Evolutionary conservation across 176 grass and related monocot species (phyloP).

Genomic region (Oropetium thomaeum): DNA sequence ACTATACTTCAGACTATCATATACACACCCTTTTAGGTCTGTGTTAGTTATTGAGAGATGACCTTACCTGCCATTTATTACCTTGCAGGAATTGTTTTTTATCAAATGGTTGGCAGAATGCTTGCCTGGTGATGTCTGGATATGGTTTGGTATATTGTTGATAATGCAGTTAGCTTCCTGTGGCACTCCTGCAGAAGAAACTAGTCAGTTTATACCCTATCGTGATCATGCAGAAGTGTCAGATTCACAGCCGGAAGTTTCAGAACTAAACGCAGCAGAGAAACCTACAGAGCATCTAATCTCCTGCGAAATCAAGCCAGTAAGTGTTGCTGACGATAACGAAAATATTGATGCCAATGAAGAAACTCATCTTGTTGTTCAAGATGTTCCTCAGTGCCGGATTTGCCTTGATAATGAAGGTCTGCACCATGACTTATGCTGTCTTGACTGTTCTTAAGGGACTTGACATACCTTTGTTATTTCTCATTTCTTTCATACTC

Average conservation of each 20-base stretch:
- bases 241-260: constrained; percentile 35
- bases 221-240: constrained; percentile 27
- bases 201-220: constrained; percentile 7
- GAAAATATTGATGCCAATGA: constrained; percentile 41
- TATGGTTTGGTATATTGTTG: constrained; percentile 57
- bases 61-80: background rate
- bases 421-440: constrained; percentile 26
- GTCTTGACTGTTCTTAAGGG: background rate
- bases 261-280: constrained; percentile 16
- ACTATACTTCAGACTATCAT: background rate
- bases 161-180: constrained; percentile 68
- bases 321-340: constrained; percentile 21
- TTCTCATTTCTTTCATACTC: background rate
- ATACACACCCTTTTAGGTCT: background rate
- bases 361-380: constrained; percentile 57
- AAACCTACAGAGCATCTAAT: constrained; percentile 27
- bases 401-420: constrained; percentile 98
- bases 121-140: constrained; percentile 33
- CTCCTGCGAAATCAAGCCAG: constrained; percentile 66
- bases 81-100: constrained; percentile 40
- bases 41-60: background rate
- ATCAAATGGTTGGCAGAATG: constrained; percentile 29
- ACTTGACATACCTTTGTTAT: constrained; percentile 14
- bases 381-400: constrained; percentile 72
- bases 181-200: constrained; percentile 44